These are phyloP conservation scores for Mangifera indica DNA, from an alignment of 345 rosid genomes.

Conservation along the genomic window DNA sequence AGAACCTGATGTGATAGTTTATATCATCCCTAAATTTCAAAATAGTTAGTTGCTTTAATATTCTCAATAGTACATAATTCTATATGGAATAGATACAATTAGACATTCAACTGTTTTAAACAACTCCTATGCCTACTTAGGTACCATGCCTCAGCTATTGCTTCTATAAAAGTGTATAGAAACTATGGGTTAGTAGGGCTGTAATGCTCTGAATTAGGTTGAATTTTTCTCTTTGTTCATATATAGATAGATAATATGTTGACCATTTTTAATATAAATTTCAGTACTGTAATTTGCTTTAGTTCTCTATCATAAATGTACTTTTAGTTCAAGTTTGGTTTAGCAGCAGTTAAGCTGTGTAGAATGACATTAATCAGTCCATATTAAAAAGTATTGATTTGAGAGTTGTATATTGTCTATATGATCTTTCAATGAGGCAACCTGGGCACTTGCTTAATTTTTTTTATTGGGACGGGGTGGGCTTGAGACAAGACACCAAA, in stretches of 20 bases:
- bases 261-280: neutral
- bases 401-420: neutral
- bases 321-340: neutral
- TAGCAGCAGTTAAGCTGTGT: neutral
- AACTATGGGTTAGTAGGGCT: slow-evolving; percentile 21
- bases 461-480: neutral
- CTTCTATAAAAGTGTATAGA: slow-evolving; percentile 15
- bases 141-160: slow-evolving; percentile 10
- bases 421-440: neutral
- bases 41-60: neutral
- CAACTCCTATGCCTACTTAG: slow-evolving; percentile 10
- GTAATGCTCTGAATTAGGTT: neutral
- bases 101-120: slow-evolving; percentile 8
- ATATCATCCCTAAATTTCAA: neutral
- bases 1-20: neutral
- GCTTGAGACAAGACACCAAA: too few relatives aligned
- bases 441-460: neutral
- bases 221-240: neutral
- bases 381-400: neutral
- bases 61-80: neutral
- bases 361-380: neutral
- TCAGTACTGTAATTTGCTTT: neutral
- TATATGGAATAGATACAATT: neutral
- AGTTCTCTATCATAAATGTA: neutral
- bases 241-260: neutral